Evolutionary conservation across 2,329 filamentous ascomycete species (phyloP).

Genomic region (Hirsutella thompsonii): DNA sequence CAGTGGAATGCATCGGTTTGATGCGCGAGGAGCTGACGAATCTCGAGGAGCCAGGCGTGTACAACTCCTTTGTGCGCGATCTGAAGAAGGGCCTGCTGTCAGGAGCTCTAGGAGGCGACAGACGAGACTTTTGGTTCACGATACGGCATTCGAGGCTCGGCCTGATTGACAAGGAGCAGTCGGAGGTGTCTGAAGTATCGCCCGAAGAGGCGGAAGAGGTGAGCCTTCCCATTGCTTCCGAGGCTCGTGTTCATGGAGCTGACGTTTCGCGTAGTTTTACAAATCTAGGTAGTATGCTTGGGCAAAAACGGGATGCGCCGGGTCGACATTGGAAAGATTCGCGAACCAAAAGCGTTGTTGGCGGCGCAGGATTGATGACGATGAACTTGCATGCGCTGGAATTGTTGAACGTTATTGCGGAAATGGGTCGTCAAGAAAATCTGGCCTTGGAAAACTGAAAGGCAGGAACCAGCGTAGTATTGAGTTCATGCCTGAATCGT

Average conservation of each 20-base stretch:
- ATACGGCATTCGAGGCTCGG: slow-evolving; percentile 56
- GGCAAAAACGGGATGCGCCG: too few species aligned
- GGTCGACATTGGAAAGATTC: too few species aligned
- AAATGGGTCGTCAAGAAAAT: too few species aligned
- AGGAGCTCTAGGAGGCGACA: slow-evolving; percentile 61
- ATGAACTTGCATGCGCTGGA: too few species aligned
- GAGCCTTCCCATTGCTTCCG: slow-evolving; percentile 7
- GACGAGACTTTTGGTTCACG: slow-evolving; percentile 72
- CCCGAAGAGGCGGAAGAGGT: slow-evolving; percentile 59
- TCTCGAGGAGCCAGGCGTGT: slow-evolving; percentile 62
- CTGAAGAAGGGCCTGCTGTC: slow-evolving; percentile 62
- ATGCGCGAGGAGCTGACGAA: slow-evolving; percentile 67
- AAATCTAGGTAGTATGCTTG: slow-evolving; percentile 15
- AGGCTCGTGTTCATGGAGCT: slow-evolving; percentile 7
- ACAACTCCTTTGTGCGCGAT: slow-evolving; percentile 58
- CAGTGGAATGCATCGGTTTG: slow-evolving; percentile 61
- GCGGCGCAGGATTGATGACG: too few species aligned
- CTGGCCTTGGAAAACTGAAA: too few species aligned
- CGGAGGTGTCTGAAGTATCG: slow-evolving; percentile 51
- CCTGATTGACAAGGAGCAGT: slow-evolving; percentile 53
- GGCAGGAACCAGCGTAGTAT: too few species aligned
- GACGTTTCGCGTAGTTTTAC: slow-evolving; percentile 20
- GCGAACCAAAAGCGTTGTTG: too few species aligned
- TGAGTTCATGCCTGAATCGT: too few species aligned
- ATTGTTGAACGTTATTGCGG: too few species aligned